Evolutionary conservation across 768 basidiomycete species (phyloP).

Genomic region (Russula griseocarnosa): DNA sequence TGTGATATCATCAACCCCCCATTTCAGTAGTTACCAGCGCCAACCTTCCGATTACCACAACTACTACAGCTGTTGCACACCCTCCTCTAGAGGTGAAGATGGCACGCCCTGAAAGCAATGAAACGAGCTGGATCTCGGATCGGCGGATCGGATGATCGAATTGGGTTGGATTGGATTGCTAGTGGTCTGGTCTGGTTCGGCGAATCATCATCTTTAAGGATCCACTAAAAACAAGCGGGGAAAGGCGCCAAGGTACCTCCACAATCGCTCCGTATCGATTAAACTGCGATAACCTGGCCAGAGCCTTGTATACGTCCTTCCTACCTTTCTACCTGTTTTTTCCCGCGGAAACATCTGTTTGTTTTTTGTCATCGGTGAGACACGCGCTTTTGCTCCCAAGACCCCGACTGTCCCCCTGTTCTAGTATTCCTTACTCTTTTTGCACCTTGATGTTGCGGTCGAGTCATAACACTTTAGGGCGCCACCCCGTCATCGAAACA

Average conservation of each 20-base stretch:
- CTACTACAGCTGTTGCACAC: neutral
- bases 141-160: neutral
- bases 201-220: neutral
- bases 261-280: neutral
- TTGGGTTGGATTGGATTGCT: neutral
- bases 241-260: neutral
- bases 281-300: neutral
- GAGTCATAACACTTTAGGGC: neutral
- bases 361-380: neutral
- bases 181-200: constrained; percentile 1
- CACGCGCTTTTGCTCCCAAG: neutral
- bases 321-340: too few species aligned
- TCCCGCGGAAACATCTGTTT: neutral
- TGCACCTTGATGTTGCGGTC: neutral
- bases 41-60: neutral
- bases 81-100: neutral
- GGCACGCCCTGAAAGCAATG: neutral
- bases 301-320: too few species aligned
- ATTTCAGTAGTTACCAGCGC: neutral
- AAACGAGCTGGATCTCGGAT: too few species aligned
- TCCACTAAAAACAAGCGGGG: neutral
- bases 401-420: neutral
- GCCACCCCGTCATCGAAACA: neutral
- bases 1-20: neutral
- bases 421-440: neutral